A percentile compares a stretch with the other conserved stretches of the same genome.
Conservation (phyloP, 1,284 basidiomycete species). For the Xerocomus minutiporus region DNA sequence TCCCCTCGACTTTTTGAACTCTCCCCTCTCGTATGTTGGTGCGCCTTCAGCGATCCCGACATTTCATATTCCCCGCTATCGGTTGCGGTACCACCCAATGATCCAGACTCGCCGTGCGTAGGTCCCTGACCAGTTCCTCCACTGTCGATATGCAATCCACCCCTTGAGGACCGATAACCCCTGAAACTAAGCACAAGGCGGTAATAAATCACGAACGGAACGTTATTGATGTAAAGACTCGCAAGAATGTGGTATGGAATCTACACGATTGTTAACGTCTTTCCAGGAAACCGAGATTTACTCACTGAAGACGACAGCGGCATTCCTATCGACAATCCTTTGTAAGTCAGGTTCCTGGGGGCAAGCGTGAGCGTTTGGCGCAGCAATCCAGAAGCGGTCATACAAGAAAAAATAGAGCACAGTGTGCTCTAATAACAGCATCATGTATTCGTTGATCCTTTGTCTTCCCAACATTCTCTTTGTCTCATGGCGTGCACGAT, state of each 20-base stretch:
- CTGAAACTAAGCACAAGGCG: constrained; percentile 8
- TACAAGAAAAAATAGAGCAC: constrained; percentile 15
- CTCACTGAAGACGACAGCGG: background rate
- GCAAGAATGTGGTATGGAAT: background rate
- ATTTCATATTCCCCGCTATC: background rate
- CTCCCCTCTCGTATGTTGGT: background rate
- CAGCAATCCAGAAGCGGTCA: background rate
- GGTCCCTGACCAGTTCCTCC: background rate
- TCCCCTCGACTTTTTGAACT: background rate
- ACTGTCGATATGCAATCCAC: background rate
- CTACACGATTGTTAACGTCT: background rate
- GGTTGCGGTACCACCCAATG: background rate
- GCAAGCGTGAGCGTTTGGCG: background rate
- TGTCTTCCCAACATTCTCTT: constrained; percentile 1
- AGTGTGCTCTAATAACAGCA: constrained; percentile 6
- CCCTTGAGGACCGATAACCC: background rate
- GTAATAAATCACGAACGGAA: constrained; percentile 8
- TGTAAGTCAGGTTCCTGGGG: constrained; percentile 2
- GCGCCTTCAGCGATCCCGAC: background rate
- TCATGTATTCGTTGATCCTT: constrained; percentile 11
- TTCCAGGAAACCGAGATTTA: background rate
- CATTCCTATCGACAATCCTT: background rate
- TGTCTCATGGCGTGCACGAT: constrained; percentile 2
- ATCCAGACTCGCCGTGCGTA: too few species aligned
- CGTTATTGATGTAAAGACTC: background rate